Evolutionary conservation across 805 yeast genomes (phyloP).

Genomic region (Wilhelminamyces savonicus): DNA sequence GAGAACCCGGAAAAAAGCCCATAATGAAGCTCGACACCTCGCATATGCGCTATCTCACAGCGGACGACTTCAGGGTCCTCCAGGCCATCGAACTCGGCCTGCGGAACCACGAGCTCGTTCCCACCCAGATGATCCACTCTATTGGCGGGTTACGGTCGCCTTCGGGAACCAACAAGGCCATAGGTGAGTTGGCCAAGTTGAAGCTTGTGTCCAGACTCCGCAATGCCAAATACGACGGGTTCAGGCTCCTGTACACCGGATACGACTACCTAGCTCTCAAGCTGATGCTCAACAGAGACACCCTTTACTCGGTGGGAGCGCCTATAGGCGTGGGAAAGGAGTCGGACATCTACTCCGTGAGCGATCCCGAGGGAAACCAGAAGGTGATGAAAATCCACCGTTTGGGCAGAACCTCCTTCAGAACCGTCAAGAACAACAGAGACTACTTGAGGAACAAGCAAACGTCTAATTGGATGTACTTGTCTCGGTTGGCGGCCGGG

Average conservation of each 20-base stretch:
- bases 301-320: slow-evolving; percentile 72
- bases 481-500: slow-evolving; percentile 84
- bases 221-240: slow-evolving; percentile 95
- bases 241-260: slow-evolving; percentile 80
- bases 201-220: slow-evolving; percentile 71
- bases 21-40: slow-evolving; percentile 87
- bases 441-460: slow-evolving; percentile 77
- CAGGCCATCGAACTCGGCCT: slow-evolving; percentile 90
- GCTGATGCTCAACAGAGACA: slow-evolving; percentile 68
- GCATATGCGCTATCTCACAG: slow-evolving; percentile 87
- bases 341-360: slow-evolving; percentile 85
- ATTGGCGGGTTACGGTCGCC: slow-evolving; percentile 71
- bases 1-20: too few relatives aligned
- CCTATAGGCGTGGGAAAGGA: slow-evolving; percentile 97
- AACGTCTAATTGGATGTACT: slow-evolving; percentile 86
- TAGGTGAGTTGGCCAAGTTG: slow-evolving; percentile 82
- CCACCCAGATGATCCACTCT: slow-evolving; percentile 75
- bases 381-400: slow-evolving; percentile 86
- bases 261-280: slow-evolving; percentile 89
- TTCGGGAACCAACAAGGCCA: slow-evolving; percentile 70
- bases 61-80: slow-evolving; percentile 85
- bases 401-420: slow-evolving; percentile 88
- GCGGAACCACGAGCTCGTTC: slow-evolving; percentile 90
- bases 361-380: slow-evolving; percentile 55
- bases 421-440: slow-evolving; percentile 87